These are phyloP conservation scores for Penicillium fimorum DNA, from an alignment of 495 filamentous ascomycete species.

Conservation along the genomic window DNA sequence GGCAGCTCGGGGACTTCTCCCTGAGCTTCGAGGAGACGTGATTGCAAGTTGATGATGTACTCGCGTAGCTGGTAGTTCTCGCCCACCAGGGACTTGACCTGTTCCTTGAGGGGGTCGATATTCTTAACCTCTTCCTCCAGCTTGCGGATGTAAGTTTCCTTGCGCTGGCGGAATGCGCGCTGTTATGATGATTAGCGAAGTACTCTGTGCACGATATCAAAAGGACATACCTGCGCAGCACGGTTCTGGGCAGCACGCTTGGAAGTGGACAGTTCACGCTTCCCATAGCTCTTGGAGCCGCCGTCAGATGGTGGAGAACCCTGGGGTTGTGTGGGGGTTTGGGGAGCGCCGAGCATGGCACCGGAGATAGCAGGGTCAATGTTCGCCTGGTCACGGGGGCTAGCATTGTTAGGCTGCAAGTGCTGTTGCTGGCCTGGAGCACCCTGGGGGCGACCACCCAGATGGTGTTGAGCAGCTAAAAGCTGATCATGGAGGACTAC, in stretches of 20 bases:
- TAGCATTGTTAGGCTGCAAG: constrained; percentile 42
- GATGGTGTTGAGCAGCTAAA: constrained; percentile 48
- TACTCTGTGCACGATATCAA: neutral
- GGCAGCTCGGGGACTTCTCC: constrained; percentile 84
- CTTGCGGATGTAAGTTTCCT: constrained; percentile 97
- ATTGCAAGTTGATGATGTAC: constrained; percentile 88
- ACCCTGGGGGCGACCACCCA: constrained; percentile 39
- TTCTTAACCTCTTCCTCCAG: constrained; percentile 88
- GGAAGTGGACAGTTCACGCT: constrained; percentile 88
- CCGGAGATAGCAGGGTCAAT: constrained; percentile 56
- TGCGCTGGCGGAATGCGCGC: constrained; percentile 96
- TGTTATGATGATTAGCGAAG: constrained; percentile 35
- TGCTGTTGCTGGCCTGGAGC: constrained; percentile 39
- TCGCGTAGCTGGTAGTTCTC: constrained; percentile 91
- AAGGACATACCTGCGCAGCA: constrained; percentile 80
- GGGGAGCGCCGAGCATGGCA: constrained; percentile 40
- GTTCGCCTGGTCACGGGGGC: constrained; percentile 49
- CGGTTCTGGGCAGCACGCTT: constrained; percentile 97
- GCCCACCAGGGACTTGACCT: constrained; percentile 68
- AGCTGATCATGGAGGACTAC: constrained; percentile 56
- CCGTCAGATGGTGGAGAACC: constrained; percentile 34
- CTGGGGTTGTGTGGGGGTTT: constrained; percentile 37
- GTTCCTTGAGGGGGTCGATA: constrained; percentile 64
- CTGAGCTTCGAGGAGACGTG: constrained; percentile 77
- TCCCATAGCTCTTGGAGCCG: constrained; percentile 56